phyloP scores from a whole-genome alignment of 768 basidiomycete genomes.

The Boletus fagicola region DNA sequence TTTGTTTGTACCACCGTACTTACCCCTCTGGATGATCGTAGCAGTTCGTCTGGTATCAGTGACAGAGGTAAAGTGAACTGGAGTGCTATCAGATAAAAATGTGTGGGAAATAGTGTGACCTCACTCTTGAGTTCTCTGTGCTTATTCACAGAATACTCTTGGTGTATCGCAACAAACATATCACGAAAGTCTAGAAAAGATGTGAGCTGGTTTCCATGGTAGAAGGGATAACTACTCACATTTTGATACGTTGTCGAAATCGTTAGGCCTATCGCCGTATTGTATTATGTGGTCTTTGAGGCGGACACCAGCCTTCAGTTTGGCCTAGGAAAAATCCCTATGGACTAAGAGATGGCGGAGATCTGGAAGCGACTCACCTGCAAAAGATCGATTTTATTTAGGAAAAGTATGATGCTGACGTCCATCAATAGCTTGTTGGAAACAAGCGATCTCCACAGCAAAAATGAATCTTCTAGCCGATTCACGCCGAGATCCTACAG shows the following conservation, averaged over 20 bases:
- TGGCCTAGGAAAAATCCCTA: slow-evolving; percentile 44
- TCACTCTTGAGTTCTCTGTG: slow-evolving; percentile 71
- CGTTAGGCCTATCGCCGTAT: slow-evolving; percentile 75
- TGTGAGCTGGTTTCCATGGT: background rate
- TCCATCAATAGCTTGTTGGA: slow-evolving; percentile 70
- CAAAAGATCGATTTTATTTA: slow-evolving; percentile 80
- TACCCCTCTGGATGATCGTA: slow-evolving; percentile 73
- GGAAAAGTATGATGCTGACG: slow-evolving; percentile 77
- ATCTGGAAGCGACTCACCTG: slow-evolving; percentile 42
- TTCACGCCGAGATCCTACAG: slow-evolving; percentile 69
- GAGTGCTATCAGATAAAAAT: slow-evolving; percentile 8
- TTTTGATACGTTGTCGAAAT: slow-evolving; percentile 71
- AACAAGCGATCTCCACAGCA: slow-evolving; percentile 70
- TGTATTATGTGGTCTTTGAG: slow-evolving; percentile 65
- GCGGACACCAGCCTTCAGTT: slow-evolving; percentile 73
- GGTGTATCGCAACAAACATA: slow-evolving; percentile 71
- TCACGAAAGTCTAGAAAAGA: slow-evolving; percentile 59
- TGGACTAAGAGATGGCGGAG: background rate
- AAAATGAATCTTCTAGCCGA: slow-evolving; percentile 74
- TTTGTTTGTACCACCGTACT: slow-evolving; percentile 20
- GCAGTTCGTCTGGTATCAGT: slow-evolving; percentile 75
- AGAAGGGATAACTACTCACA: slow-evolving; percentile 45
- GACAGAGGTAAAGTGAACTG: slow-evolving; percentile 79
- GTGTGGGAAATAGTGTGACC: slow-evolving; percentile 21
- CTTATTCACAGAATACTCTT: slow-evolving; percentile 64